These are phyloP conservation scores for Ophiocordyceps sinensis DNA, from an alignment of 2,329 filamentous ascomycete genomes.

Conservation along the genomic window DNA sequence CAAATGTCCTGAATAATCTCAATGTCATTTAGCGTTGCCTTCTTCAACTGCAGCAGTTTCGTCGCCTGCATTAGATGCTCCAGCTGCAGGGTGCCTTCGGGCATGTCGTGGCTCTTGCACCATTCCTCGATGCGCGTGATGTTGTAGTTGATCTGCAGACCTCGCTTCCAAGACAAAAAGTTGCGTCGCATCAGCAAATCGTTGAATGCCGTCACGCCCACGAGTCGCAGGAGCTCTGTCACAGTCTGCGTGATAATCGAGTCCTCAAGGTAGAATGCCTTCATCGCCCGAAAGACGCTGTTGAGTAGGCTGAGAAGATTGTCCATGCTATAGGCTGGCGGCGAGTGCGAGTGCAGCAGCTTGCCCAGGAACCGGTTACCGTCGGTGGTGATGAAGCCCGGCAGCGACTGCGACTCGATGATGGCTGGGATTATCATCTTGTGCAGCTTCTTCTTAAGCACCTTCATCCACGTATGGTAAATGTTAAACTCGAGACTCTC, in stretches of 20 bases:
- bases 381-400: conserved; percentile 97
- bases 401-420: conserved; percentile 95
- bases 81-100: conserved; percentile 88
- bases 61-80: conserved; percentile 99
- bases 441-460: conserved; percentile 95
- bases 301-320: conserved; percentile 91
- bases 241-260: conserved; percentile 91
- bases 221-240: conserved; percentile 80
- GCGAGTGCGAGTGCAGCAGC: conserved; percentile 76
- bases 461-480: conserved; percentile 99
- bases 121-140: conserved; percentile 98
- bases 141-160: conserved; percentile 99
- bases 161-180: conserved; percentile 98
- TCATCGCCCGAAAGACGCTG: conserved; percentile 97
- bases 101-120: conserved; percentile 99
- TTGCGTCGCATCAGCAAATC: conserved; percentile 95
- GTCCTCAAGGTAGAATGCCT: conserved; percentile 94
- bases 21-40: conserved; percentile 96
- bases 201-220: conserved; percentile 97
- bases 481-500: conserved; percentile 99
- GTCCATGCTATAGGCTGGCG: conserved; percentile 98
- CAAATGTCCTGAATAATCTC: conserved; percentile 99
- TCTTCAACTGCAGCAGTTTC: conserved; percentile 95
- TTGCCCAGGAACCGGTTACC: conserved; percentile 97
- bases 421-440: conserved; percentile 99